phyloP scores from a whole-genome alignment of 169 alveolate species.

The Plasmodium cynomolgi region DNA sequence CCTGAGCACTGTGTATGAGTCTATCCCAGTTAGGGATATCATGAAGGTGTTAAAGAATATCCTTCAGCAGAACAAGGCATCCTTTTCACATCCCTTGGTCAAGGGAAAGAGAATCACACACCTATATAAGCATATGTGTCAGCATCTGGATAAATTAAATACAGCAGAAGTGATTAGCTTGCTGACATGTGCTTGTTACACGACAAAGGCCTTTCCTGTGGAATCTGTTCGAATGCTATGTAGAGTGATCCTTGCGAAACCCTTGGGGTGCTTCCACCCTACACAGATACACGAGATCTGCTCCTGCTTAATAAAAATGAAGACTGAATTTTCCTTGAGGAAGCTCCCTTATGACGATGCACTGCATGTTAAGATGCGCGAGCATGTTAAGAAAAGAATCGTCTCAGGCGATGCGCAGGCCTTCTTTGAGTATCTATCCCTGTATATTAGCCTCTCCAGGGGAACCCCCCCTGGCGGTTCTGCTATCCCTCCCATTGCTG shows the following conservation, averaged over 20 bases:
- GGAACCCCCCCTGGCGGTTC: background rate
- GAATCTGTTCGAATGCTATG: background rate
- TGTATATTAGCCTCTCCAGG: conserved; percentile 6
- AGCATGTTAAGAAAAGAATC: background rate
- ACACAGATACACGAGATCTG: conserved; percentile 30
- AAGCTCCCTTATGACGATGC: conserved; percentile 24
- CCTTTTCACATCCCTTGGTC: conserved; percentile 19
- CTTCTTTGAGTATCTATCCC: conserved; percentile 19
- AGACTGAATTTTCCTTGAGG: conserved; percentile 12
- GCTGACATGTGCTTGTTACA: conserved; percentile 32
- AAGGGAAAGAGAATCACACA: conserved; percentile 13
- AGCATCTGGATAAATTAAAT: conserved; percentile 3
- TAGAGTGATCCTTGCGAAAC: conserved; percentile 8
- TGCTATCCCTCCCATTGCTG: background rate
- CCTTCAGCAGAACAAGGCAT: conserved; percentile 3
- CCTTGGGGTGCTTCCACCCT: background rate
- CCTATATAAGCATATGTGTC: conserved; percentile 28
- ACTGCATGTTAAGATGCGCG: conserved; percentile 5
- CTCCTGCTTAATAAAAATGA: conserved; percentile 21
- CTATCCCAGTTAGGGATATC: conserved; percentile 7
- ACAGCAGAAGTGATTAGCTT: background rate
- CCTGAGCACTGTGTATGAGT: conserved; percentile 1
- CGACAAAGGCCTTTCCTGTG: conserved; percentile 16
- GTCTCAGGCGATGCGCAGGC: background rate
- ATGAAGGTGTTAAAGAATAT: conserved; percentile 19